Evolutionary conservation across 1,139 yeast species (phyloP), one percentile per base, ranked within the genome.

Genomic region (Geotrichum aggregatum): DNA sequence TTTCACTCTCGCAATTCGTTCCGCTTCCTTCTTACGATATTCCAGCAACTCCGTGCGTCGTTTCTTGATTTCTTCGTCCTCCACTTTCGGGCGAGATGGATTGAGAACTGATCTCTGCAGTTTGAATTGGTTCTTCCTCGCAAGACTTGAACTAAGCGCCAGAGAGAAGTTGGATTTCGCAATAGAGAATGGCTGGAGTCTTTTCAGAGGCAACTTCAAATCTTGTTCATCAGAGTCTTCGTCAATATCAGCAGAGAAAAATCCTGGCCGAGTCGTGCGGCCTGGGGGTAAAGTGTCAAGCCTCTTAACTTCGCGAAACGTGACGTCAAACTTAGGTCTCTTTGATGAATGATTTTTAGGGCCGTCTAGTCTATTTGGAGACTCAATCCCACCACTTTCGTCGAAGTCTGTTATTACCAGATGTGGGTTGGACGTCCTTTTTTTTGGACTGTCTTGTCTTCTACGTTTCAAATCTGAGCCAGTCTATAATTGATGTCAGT

Each of bases 321-420:
- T 47, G 1, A 52, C 44, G 18, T 52, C 55, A 28, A 52, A 52
- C 22, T 46, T 52, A 13, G 55, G 55, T n/a, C 49, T 38, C 35
- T 52, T 52, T 11, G 28, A 16, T 8, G 13, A 13, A 22, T 38
- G 24, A 21, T 34, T 35, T 19, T 8, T 28, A 4, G 19, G 35
- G 11, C 45, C 35, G 24, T 30, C 16, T 21, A 42, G 7, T 21
- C 31, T 40, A 21, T 3, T 18, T 14, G 44, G 10, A 11, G 45
- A 28, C 26, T 8, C 35, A 42, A 26, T 26, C 13, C 16, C 36
- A 11, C 28, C 44, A 28, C 16, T 36, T 18, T 42, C 28, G 24
- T 42, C 46, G 14, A 4, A 19, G 33, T 44, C 47, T 3, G 41
- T 33, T 7, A 44, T 35, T 8, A 34, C 34, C n/a, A 44, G 34